Evolutionary conservation across 352 stramenopile species (phyloP), one percentile per base, ranked within the genome.

Genomic region (Phytophthora boehmeriae): DNA sequence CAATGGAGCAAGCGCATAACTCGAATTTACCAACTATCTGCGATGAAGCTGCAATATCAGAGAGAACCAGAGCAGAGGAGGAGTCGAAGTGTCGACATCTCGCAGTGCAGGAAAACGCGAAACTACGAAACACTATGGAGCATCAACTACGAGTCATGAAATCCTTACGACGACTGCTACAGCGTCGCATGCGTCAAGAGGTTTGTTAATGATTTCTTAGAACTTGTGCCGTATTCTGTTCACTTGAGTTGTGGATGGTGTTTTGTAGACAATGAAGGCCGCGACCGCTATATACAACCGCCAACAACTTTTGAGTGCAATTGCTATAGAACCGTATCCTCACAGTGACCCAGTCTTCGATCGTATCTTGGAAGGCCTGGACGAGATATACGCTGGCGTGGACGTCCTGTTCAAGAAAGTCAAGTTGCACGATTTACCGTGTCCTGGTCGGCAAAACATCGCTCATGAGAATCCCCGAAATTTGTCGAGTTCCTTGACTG

Each of bases 341-440:
- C 16, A 32, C 5, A 57, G 47, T 27, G 56, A 59, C n/a, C 48
- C 56, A 13, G 49, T 52, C 11, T 65, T 65, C 13, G 47, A 59
- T 46, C 28, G 23, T 27, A 32, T 65, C 10, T 25, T 65, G 46
- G 22, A 48, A 30, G 47, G 47, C 2, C n/a, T 71, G 38, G 63
- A 67, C 34, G 57, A 63, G 41, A 43, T 71, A 6, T 71, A 71
- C 34, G 34, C 53, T 8, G 42, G 25, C 23, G 17, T 71, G 16
- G 45, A 71, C 25, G 52, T 25, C 10, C 34, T 56, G 8, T 66
- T 71, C 20, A 19, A 50, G 4, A 59, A 54, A 8, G 32, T 41
- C 3, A 42, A 58, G 4, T 53, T 62, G 35, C 13, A 52, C 35
- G 20, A 44, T 11, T 32, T 71, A 42, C 25, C 51, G 10, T 67